Conservation (phyloP, 1,139 yeast species). For the Protomyces gravidus region DNA sequence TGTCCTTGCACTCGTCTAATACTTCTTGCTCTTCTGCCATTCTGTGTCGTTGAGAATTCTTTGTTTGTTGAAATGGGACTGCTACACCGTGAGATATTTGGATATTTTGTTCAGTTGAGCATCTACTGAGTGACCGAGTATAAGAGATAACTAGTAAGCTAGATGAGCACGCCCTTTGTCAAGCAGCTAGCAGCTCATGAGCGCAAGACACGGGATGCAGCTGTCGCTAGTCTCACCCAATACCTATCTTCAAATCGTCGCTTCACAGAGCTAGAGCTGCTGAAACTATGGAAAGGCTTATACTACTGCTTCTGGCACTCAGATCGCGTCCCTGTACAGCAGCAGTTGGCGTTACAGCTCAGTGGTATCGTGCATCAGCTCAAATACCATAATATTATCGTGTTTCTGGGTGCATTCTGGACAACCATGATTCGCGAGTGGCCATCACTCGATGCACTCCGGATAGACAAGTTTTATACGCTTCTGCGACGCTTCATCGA, state of each 20-base stretch:
- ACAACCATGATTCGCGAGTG: constrained; percentile 72
- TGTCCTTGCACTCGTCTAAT: too few relatives aligned
- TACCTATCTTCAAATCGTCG: constrained; percentile 49
- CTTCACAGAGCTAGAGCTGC: constrained; percentile 55
- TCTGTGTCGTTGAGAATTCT: not conserved
- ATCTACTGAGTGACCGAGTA: not conserved
- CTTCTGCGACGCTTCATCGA: constrained; percentile 72
- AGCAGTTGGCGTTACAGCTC: constrained; percentile 67
- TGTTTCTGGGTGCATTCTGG: constrained; percentile 78
- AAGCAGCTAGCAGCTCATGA: constrained; percentile 82
- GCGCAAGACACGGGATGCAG: constrained; percentile 67
- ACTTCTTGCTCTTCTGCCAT: too few relatives aligned
- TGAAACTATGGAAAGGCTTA: constrained; percentile 89
- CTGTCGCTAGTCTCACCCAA: constrained; percentile 61
- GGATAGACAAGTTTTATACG: constrained; percentile 82
- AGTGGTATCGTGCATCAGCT: constrained; percentile 53
- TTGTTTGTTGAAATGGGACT: not conserved
- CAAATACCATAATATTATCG: constrained; percentile 47
- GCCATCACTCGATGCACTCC: constrained; percentile 71
- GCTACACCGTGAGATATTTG: not conserved
- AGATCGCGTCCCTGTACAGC: constrained; percentile 90
- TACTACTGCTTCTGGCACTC: constrained; percentile 90
- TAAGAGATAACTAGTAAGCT: not conserved
- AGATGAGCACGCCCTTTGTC: constrained; percentile 48
- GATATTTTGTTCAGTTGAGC: too few relatives aligned